Conservation (phyloP, 208 protist genomes). For the Trypanosoma caninum region DNA sequence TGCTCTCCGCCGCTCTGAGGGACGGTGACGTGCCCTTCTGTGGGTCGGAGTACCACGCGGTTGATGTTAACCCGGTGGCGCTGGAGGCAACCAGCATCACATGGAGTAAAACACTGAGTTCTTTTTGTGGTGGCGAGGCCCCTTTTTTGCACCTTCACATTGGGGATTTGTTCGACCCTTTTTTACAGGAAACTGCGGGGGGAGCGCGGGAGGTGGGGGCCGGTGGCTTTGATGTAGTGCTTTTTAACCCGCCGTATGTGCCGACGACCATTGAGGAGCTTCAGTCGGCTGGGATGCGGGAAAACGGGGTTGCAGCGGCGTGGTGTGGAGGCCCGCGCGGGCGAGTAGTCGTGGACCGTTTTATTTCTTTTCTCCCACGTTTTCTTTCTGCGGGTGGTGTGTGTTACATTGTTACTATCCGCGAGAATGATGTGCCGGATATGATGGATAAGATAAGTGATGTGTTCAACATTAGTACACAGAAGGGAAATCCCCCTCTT, state of each 20-base stretch:
- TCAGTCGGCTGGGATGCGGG: conserved; percentile 35
- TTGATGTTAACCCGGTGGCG: conserved; percentile 82
- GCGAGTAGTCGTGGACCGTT: conserved; percentile 80
- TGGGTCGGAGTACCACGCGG: conserved; percentile 35
- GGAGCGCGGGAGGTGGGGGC: background rate
- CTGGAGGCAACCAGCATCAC: conserved; percentile 74
- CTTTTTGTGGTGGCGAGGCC: conserved; percentile 5
- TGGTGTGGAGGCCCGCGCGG: conserved; percentile 85
- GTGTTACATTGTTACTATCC: conserved; percentile 77
- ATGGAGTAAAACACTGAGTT: conserved; percentile 52
- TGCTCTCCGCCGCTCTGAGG: conserved; percentile 25
- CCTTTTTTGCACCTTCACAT: conserved; percentile 21
- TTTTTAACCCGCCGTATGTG: conserved; percentile 91
- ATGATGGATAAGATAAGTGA: conserved; percentile 44
- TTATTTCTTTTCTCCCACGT: conserved; percentile 52
- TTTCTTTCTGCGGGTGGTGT: conserved; percentile 37
- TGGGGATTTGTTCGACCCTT: conserved; percentile 41
- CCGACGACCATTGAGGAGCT: conserved; percentile 81
- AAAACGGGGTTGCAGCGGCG: conserved; percentile 71
- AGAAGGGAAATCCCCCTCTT: conserved; percentile 7
- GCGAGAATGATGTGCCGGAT: conserved; percentile 74
- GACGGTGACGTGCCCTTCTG: background rate
- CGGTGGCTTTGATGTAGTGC: conserved; percentile 55
- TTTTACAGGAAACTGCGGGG: conserved; percentile 2
- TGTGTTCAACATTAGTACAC: conserved; percentile 9